A percentile compares a stretch with the other conserved stretches of the same genome.
Evolutionary conservation across 345 rosid genomes (phyloP).

Genomic region (Rhodamnia argentea): DNA sequence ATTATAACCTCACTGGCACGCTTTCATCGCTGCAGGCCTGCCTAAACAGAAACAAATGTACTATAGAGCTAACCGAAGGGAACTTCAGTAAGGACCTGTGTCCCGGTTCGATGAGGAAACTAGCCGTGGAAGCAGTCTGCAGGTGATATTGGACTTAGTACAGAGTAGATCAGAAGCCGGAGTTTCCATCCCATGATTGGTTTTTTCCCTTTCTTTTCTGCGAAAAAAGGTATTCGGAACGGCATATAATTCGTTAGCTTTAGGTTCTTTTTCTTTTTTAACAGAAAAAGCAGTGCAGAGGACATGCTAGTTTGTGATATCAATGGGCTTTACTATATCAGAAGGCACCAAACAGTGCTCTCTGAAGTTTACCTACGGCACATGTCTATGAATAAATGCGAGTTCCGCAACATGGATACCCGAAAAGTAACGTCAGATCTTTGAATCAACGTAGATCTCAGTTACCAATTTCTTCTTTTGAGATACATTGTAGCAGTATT

Average conservation of each 20-base stretch:
- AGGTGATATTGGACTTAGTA: slow-evolving; percentile 12
- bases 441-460: not conserved
- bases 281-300: not conserved
- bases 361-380: not conserved
- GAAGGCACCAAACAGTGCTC: not conserved
- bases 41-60: slow-evolving; percentile 30
- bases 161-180: not conserved
- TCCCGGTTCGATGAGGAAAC: slow-evolving; percentile 17
- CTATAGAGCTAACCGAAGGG: slow-evolving; percentile 22
- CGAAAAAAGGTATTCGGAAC: not conserved
- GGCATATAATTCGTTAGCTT: not conserved
- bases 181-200: slow-evolving; percentile 6
- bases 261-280: slow-evolving; percentile 1
- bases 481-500: not conserved
- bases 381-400: not conserved
- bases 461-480: not conserved
- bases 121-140: slow-evolving; percentile 44
- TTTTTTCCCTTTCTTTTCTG: not conserved
- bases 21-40: slow-evolving; percentile 27
- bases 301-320: not conserved
- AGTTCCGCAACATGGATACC: not conserved
- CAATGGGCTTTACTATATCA: not conserved
- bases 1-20: not conserved
- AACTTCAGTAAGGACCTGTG: slow-evolving; percentile 26
- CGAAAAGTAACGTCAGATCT: not conserved